Evolutionary conservation across 768 basidiomycete genomes (phyloP), one percentile per base, ranked within the genome.

Genomic region (Mycena rebaudengoi): DNA sequence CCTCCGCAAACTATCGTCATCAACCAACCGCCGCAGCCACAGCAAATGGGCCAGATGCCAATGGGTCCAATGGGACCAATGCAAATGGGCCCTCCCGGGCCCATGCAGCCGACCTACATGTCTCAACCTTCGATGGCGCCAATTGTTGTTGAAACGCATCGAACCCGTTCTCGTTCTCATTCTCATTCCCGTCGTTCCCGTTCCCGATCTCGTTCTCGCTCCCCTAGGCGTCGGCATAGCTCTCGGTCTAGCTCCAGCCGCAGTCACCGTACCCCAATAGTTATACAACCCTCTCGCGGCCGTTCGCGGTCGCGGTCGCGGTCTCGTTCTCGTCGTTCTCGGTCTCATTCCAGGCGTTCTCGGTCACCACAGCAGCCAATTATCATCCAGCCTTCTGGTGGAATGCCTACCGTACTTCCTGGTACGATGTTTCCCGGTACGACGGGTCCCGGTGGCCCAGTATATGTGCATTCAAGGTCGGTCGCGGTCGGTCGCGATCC

Each of bases 1-100:
- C 51, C 39, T 56, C 59, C 62, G 43, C 58, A 56, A 33, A 60
- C 60, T 18, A 63, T 66, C 39, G 40, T 63, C 62, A 68, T 59
- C 57, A 55, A 60, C 7, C 59, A 20, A 16, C 49, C 60, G 1
- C 51, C 32, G 1, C 62, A 43, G 48, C 62, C 37, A 10, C 63
- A 59, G 37, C 56, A 25, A 25, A 21, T 33, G 28, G 45, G 32
- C 11, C 30, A 33, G 53, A 35, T 41, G 30, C 43, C 50, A 4
- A 23, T n/a, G n/a, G n/a, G n/a, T n/a, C n/a, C n/a, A n/a, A n/a
- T n/a, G n/a, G n/a, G n/a, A n/a, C n/a, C n/a, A n/a, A n/a, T n/a
- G n/a, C n/a, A n/a, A n/a, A n/a, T n/a, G n/a, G n/a, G n/a, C n/a
- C n/a, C n/a, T n/a, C n/a, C n/a, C n/a, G n/a, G n/a, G n/a, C n/a